Percentiles rank a stretch among this genome's conserved stretches.
These are phyloP conservation scores for Aspergillus melleus DNA, from an alignment of 2,329 filamentous ascomycete genomes.

Conservation along the genomic window DNA sequence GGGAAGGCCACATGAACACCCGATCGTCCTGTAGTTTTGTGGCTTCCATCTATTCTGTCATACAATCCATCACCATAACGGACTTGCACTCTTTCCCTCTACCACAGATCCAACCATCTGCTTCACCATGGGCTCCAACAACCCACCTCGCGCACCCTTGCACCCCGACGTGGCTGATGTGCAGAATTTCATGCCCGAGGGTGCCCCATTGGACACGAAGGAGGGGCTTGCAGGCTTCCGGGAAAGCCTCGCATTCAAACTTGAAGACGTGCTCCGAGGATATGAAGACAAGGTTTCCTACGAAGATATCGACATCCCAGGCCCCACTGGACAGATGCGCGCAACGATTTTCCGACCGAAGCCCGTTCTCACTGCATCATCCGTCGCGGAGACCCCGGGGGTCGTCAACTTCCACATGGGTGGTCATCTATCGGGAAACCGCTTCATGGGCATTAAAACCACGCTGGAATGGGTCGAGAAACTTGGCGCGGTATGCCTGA, in stretches of 20 bases:
- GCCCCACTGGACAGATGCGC: conserved; percentile 7
- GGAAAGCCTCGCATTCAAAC: background rate
- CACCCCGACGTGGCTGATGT: background rate
- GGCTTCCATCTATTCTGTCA: too few species aligned
- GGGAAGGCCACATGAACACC: too few species aligned
- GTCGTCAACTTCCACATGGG: conserved; percentile 69
- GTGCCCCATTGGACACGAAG: background rate
- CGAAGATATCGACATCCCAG: conserved; percentile 8
- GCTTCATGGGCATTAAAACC: conserved; percentile 62
- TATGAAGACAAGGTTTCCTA: conserved; percentile 7
- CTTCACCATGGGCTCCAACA: background rate
- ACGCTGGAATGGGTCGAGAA: conserved; percentile 54
- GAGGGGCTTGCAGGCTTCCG: conserved; percentile 1
- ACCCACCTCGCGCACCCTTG: background rate
- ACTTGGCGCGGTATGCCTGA: conserved; percentile 59
- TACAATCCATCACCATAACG: too few species aligned
- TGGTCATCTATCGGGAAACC: conserved; percentile 64
- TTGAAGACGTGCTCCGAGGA: conserved; percentile 3
- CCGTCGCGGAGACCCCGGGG: conserved; percentile 41
- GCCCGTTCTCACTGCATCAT: background rate
- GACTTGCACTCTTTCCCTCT: too few species aligned
- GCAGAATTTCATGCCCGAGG: background rate
- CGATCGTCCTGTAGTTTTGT: too few species aligned
- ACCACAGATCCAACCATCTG: too few species aligned
- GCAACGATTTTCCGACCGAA: conserved; percentile 12